These are phyloP conservation scores for Pyrenochaeta sp. DNA, from an alignment of 2,329 filamentous ascomycete genomes.

Conservation along the genomic window DNA sequence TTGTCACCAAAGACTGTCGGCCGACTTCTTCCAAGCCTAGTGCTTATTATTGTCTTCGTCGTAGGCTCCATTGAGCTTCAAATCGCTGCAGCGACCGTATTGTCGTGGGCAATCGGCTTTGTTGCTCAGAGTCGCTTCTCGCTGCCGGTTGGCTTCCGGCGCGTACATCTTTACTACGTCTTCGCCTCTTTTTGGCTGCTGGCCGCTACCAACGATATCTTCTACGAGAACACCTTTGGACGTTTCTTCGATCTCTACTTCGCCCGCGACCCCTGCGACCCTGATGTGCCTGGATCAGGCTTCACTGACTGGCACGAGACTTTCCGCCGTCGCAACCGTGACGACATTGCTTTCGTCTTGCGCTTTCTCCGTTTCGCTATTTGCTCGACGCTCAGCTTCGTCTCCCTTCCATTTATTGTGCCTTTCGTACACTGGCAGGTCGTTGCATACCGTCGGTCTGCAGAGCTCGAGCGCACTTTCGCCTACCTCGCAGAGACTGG, in stretches of 20 bases:
- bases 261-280: conserved; percentile 2
- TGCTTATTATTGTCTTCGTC: conserved; percentile 9
- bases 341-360: conserved; percentile 5
- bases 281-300: conserved; percentile 13
- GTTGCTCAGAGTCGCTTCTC: conserved; percentile 2
- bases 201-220: conserved; percentile 14
- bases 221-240: conserved; percentile 15
- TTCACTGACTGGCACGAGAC: conserved; percentile 17
- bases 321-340: conserved; percentile 1
- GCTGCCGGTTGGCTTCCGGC: neutral
- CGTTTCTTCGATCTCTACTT: conserved; percentile 12
- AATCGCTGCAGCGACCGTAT: conserved; percentile 6
- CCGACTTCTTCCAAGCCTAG: conserved; percentile 11
- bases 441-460: neutral
- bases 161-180: conserved; percentile 7
- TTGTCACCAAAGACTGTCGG: conserved; percentile 2
- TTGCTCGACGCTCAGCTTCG: conserved; percentile 1
- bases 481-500: conserved; percentile 2
- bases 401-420: neutral
- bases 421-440: conserved; percentile 1
- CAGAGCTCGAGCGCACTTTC: conserved; percentile 1
- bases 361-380: neutral
- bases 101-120: conserved; percentile 16
- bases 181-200: conserved; percentile 14
- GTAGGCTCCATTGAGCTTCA: conserved; percentile 12